These are phyloP conservation scores for Neckera pumila DNA, from an alignment of 225 moss, liverwort and hornwort species.

Conservation along the genomic window DNA sequence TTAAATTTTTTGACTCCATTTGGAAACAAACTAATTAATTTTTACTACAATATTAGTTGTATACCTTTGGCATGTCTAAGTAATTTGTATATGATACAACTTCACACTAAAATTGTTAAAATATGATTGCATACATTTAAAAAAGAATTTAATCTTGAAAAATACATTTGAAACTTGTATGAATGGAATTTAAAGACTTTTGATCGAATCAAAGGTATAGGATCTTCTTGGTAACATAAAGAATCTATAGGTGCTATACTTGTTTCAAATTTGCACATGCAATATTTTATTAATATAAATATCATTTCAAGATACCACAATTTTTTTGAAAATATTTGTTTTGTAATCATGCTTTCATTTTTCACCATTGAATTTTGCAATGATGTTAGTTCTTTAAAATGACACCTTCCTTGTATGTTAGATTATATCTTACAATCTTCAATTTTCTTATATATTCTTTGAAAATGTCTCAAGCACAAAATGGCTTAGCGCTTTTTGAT, in stretches of 20 bases:
- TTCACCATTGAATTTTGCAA: too few species aligned
- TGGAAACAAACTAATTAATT: too few species aligned
- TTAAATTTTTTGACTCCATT: not conserved
- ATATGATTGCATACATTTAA: not conserved
- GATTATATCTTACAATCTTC: not conserved
- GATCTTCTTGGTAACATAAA: not conserved
- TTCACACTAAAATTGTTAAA: not conserved
- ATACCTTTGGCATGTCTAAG: not conserved
- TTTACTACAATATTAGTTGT: not conserved
- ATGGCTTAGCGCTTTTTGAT: too few species aligned
- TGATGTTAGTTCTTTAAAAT: not conserved
- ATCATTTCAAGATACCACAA: not conserved
- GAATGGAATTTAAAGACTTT: not conserved
- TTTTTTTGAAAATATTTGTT: not conserved
- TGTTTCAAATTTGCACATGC: not conserved
- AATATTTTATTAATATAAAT: not conserved
- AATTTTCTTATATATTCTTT: not conserved
- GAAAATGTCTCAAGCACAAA: not conserved
- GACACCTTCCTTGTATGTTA: accelerated
- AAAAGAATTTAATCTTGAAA: not conserved
- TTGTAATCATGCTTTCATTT: accelerated
- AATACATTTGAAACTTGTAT: not conserved
- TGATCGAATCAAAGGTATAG: too few species aligned
- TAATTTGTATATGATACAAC: not conserved
- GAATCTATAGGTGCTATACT: too few species aligned